Evolutionary conservation across 176 grass and related monocot genomes (phyloP).

Genomic region (Hsuehochloa calcarea): DNA sequence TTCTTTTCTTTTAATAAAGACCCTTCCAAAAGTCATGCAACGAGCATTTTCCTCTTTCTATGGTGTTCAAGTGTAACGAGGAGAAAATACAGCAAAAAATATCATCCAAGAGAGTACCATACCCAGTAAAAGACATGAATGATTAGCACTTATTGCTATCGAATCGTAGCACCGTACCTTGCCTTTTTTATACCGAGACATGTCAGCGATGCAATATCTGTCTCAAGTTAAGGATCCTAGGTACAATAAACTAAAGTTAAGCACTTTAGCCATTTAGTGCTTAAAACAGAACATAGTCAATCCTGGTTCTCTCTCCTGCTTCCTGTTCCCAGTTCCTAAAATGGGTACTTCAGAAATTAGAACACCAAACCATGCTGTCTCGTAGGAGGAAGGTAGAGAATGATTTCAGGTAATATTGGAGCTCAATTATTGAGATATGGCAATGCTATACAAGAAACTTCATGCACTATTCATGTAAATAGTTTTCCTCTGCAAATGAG

Average conservation of each 20-base stretch:
- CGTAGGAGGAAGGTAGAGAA: background rate
- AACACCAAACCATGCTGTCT: background rate
- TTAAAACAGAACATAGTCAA: background rate
- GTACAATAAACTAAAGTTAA: background rate
- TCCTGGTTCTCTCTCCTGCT: background rate
- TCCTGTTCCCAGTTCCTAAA: background rate
- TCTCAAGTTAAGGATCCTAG: conserved; percentile 50
- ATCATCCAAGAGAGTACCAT: background rate
- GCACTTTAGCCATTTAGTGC: background rate
- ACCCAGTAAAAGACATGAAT: background rate
- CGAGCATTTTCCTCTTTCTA: background rate
- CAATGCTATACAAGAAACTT: background rate
- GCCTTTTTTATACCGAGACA: conserved; percentile 82
- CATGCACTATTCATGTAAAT: background rate
- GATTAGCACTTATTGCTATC: conserved; percentile 5
- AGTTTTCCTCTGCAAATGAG: background rate
- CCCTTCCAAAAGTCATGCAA: background rate
- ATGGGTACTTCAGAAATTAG: background rate
- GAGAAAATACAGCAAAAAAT: conserved; percentile 10
- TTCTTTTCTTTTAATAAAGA: background rate
- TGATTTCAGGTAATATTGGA: background rate
- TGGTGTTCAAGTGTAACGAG: background rate
- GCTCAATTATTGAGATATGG: background rate
- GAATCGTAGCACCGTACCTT: conserved; percentile 48
- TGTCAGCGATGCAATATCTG: conserved; percentile 97